These are phyloP conservation scores for Rhytidiadelphus loreus DNA, from an alignment of 225 moss, liverwort and hornwort genomes.

Conservation along the genomic window DNA sequence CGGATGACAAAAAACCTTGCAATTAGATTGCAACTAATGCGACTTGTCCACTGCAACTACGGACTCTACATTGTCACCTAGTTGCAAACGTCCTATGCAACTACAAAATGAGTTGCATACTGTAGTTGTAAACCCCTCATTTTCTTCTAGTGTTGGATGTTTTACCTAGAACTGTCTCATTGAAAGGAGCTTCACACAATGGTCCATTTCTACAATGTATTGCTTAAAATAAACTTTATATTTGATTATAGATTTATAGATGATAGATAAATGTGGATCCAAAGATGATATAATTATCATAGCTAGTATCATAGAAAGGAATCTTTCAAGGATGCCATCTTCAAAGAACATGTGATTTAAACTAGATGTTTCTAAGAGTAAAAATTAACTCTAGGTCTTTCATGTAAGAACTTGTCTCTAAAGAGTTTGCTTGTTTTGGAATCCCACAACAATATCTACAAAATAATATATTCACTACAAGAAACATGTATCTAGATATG, in stretches of 20 bases:
- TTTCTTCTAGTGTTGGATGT: too few relatives aligned
- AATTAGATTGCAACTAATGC: too few relatives aligned
- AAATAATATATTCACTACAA: not conserved
- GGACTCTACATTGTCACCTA: too few relatives aligned
- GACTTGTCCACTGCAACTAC: too few relatives aligned
- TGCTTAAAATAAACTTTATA: not conserved
- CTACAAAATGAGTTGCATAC: too few relatives aligned
- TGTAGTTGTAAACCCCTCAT: too few relatives aligned
- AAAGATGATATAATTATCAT: not conserved
- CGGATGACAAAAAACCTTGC: too few relatives aligned
- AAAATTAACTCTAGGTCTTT: not conserved
- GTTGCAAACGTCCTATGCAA: too few relatives aligned
- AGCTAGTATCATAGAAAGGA: too few relatives aligned
- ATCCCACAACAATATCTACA: not conserved
- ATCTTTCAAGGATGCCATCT: not conserved
- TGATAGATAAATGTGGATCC: not conserved
- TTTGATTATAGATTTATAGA: too few relatives aligned
- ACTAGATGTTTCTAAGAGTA: not conserved
- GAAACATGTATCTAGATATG: not conserved
- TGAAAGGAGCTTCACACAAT: not conserved
- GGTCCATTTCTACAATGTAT: not conserved
- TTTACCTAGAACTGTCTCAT: too few relatives aligned
- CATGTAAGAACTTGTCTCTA: not conserved
- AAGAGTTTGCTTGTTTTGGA: not conserved
- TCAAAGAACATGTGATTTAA: not conserved